Percentiles rank a stretch among this genome's conserved stretches.
Conservation (phyloP, 495 filamentous ascomycete genomes). For the Penicillium verhagenii region DNA sequence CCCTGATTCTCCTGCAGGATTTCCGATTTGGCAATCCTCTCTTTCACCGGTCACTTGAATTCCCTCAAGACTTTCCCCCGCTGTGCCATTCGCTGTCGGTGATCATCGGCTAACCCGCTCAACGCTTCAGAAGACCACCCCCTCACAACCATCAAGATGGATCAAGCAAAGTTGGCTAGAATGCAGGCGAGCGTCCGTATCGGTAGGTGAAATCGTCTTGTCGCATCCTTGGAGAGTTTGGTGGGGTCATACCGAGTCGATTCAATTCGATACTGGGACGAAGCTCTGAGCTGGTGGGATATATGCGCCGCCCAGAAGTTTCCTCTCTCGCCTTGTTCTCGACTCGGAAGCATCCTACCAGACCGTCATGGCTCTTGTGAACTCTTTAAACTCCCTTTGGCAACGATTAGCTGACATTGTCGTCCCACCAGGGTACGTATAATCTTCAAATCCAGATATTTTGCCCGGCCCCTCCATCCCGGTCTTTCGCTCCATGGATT, state of each 20-base stretch:
- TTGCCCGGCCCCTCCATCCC: slow-evolving; percentile 7
- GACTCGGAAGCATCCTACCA: neutral
- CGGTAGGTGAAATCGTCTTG: slow-evolving; percentile 40
- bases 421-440: slow-evolving; percentile 33
- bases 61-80: neutral
- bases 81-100: neutral
- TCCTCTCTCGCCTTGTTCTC: neutral
- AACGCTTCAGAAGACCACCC: slow-evolving; percentile 23
- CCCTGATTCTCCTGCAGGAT: neutral
- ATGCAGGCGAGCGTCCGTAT: slow-evolving; percentile 58
- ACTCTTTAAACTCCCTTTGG: neutral
- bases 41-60: neutral
- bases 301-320: neutral
- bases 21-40: neutral
- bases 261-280: neutral
- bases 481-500: neutral
- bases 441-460: slow-evolving; percentile 4
- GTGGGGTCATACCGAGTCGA: neutral
- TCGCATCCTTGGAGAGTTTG: slow-evolving; percentile 6
- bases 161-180: slow-evolving; percentile 57
- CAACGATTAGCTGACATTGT: neutral
- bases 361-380: neutral
- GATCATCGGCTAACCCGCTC: slow-evolving; percentile 16
- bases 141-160: slow-evolving; percentile 45
- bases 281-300: slow-evolving; percentile 1